phyloP scores from a whole-genome alignment of 139 green algal genomes.

The Cymbomonas tetramitiformis region DNA sequence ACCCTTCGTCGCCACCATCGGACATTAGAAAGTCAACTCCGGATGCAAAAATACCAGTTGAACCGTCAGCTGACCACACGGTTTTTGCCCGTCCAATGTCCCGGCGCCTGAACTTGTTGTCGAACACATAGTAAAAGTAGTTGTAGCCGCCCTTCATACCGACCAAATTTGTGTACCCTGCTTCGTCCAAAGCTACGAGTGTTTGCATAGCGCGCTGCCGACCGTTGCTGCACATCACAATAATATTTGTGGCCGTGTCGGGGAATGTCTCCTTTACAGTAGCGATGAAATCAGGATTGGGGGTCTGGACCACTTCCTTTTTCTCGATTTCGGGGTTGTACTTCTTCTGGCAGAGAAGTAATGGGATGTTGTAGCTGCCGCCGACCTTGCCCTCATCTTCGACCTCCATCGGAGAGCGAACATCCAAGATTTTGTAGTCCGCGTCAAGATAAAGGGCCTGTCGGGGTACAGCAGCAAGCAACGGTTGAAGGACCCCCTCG shows the following conservation, averaged over 20 bases:
- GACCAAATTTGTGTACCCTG: constrained; percentile 25
- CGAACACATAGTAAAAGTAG: too few species aligned
- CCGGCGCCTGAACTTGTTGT: too few species aligned
- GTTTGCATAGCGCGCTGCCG: constrained; percentile 22
- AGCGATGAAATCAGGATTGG: constrained; percentile 19
- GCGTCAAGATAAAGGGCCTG: background rate
- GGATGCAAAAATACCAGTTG: too few species aligned
- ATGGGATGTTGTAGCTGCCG: background rate
- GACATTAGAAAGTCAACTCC: too few species aligned
- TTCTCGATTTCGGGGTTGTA: constrained; percentile 9
- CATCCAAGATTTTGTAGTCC: constrained; percentile 22
- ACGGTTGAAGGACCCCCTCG: background rate
- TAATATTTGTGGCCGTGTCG: constrained; percentile 17
- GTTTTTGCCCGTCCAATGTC: too few species aligned
- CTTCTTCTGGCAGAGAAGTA: constrained; percentile 13
- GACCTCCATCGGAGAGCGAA: constrained; percentile 15
- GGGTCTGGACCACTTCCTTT: constrained; percentile 14
- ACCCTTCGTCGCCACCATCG: too few species aligned
- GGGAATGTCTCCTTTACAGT: constrained; percentile 17
- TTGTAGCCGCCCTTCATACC: constrained; percentile 24
- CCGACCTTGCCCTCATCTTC: constrained; percentile 16
- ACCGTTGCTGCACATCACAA: constrained; percentile 22
- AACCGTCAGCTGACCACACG: too few species aligned
- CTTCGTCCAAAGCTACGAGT: constrained; percentile 19
- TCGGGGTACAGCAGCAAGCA: background rate